Evolutionary conservation across 495 filamentous ascomycete genomes (phyloP).

Genomic region (Podospora anserina): DNA sequence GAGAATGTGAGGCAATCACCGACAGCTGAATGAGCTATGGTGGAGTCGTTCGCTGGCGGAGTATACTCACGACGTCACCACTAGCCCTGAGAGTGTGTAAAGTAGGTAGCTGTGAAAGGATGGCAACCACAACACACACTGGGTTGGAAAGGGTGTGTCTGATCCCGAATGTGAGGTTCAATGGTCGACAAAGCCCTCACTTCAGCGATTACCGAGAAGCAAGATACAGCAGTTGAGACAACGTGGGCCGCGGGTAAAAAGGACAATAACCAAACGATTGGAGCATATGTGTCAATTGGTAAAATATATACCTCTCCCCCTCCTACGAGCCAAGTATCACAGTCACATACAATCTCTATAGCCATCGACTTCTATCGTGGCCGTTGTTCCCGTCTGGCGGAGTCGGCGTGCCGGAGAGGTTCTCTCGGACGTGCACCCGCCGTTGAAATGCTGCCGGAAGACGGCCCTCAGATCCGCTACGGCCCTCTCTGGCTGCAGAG

Average conservation of each 20-base stretch:
- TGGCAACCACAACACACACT: neutral
- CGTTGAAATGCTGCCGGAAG: slow-evolving; percentile 19
- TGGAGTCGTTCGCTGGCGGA: neutral
- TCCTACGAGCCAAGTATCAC: neutral
- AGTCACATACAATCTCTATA: neutral
- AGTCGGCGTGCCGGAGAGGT: neutral
- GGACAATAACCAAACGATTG: neutral
- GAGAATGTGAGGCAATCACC: neutral
- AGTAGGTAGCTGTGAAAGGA: neutral
- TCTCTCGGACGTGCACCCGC: neutral
- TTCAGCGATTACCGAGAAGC: neutral
- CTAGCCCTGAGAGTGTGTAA: too few species aligned
- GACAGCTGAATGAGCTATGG: neutral
- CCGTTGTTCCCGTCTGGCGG: neutral
- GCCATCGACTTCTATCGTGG: neutral
- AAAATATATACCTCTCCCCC: neutral
- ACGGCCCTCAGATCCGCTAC: slow-evolving; percentile 32
- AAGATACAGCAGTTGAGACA: neutral
- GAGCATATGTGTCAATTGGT: neutral
- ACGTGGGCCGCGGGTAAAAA: neutral
- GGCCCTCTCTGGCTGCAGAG: neutral
- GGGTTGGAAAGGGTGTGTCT: neutral
- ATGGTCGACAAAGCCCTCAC: neutral
- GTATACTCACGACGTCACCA: too few species aligned
- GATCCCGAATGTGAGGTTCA: neutral